Conservation (phyloP, 352 stramenopile species). For the Phytophthora cryptogea region DNA sequence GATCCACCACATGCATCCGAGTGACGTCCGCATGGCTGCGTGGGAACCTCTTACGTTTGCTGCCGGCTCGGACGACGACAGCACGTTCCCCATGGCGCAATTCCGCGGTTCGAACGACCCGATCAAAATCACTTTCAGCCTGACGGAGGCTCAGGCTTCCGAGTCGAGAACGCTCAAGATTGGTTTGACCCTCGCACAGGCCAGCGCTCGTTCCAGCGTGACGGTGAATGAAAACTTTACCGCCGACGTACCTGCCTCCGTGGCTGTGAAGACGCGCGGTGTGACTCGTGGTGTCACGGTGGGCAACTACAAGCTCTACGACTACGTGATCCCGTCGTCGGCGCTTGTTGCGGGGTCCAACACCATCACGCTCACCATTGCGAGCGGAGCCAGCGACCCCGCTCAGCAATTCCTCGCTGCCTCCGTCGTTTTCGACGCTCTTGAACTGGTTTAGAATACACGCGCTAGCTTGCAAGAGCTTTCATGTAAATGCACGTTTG, state of each 20-base stretch:
- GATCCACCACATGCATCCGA: conserved; percentile 57
- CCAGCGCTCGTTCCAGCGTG: conserved; percentile 33
- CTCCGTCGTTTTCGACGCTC: conserved; percentile 52
- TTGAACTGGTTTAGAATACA: conserved; percentile 41
- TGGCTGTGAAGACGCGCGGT: conserved; percentile 48
- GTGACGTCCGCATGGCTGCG: conserved; percentile 41
- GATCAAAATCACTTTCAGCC: conserved; percentile 38
- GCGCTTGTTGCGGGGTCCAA: conserved; percentile 44
- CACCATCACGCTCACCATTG: conserved; percentile 42
- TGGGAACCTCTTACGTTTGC: conserved; percentile 36
- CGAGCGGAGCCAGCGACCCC: conserved; percentile 47
- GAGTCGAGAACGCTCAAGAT: conserved; percentile 39
- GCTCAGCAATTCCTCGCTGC: conserved; percentile 45
- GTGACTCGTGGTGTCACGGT: conserved; percentile 47
- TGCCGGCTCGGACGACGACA: conserved; percentile 20
- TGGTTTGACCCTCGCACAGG: conserved; percentile 45
- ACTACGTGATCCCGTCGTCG: conserved; percentile 48
- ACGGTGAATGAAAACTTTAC: conserved; percentile 43
- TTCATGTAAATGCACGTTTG: conserved; percentile 23
- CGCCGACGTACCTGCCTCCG: conserved; percentile 25
- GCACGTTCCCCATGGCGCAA: conserved; percentile 46
- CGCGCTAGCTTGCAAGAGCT: neutral
- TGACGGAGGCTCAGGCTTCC: conserved; percentile 32
- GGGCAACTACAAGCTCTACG: conserved; percentile 58
- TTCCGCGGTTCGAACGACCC: conserved; percentile 44